Percentiles rank a stretch among this genome's conserved stretches.
Conservation (phyloP, 176 grass and related monocot genomes). For the Oryza rufipogon region DNA sequence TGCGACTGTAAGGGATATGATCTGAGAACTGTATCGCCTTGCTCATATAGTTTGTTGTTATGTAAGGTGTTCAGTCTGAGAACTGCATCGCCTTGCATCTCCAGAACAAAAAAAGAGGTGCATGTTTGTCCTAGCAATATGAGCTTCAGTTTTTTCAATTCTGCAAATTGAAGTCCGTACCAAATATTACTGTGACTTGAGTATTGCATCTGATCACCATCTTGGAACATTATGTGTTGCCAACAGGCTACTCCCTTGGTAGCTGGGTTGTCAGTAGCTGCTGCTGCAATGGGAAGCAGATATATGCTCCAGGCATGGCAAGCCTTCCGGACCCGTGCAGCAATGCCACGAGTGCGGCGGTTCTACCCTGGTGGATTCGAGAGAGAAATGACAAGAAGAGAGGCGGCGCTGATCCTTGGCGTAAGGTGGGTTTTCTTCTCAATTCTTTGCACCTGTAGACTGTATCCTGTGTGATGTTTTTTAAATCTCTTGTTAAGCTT, state of each 20-base stretch:
- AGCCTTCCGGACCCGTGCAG: conserved; percentile 51
- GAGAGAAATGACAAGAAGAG: conserved; percentile 76
- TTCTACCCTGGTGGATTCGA: conserved; percentile 95
- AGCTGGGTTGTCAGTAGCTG: conserved; percentile 70
- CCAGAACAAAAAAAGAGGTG: neutral
- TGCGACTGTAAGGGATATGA: neutral
- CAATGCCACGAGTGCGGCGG: conserved; percentile 50
- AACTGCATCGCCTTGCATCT: neutral
- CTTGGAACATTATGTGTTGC: conserved; percentile 22
- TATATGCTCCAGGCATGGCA: conserved; percentile 79
- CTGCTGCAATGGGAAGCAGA: conserved; percentile 67
- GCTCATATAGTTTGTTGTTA: neutral
- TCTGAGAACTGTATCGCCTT: neutral
- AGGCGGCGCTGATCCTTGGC: conserved; percentile 86
- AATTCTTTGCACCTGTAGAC: neutral
- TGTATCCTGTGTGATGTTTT: neutral
- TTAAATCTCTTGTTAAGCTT: conserved; percentile 5
- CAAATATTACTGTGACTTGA: neutral
- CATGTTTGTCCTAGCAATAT: neutral
- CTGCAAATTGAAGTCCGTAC: neutral
- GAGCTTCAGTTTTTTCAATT: neutral
- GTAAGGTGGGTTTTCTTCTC: conserved; percentile 54
- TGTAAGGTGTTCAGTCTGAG: neutral
- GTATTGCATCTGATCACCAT: neutral
- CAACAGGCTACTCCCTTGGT: conserved; percentile 73